These are phyloP conservation scores for Metschnikowia dekortorum DNA, from an alignment of 805 yeast genomes.

Conservation along the genomic window DNA sequence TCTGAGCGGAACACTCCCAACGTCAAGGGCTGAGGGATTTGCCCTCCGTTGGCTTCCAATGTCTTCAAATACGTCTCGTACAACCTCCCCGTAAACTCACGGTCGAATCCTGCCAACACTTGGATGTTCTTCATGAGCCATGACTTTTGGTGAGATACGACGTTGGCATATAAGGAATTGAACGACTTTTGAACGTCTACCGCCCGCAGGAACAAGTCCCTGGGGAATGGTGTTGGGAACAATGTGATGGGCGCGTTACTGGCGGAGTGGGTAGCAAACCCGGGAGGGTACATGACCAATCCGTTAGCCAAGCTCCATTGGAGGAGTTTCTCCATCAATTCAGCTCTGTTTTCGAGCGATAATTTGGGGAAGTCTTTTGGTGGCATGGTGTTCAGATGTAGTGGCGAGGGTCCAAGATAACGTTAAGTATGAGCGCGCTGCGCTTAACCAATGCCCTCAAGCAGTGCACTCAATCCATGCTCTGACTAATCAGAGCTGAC, in stretches of 20 bases:
- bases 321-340: slow-evolving; percentile 44
- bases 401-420: not conserved
- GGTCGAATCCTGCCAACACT: slow-evolving; percentile 55
- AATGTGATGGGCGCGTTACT: slow-evolving; percentile 82
- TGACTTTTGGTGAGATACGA: slow-evolving; percentile 47
- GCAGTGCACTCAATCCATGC: not conserved
- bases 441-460: not conserved
- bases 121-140: slow-evolving; percentile 62
- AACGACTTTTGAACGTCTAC: slow-evolving; percentile 59
- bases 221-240: slow-evolving; percentile 87
- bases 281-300: slow-evolving; percentile 72
- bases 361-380: slow-evolving; percentile 34
- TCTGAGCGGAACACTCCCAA: slow-evolving; percentile 89
- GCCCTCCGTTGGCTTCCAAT: slow-evolving; percentile 35
- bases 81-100: slow-evolving; percentile 77
- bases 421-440: not conserved
- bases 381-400: slow-evolving; percentile 7
- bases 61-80: slow-evolving; percentile 57
- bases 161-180: slow-evolving; percentile 69
- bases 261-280: slow-evolving; percentile 41
- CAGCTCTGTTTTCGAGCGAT: slow-evolving; percentile 21
- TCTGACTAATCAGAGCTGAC: not conserved
- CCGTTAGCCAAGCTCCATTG: slow-evolving; percentile 85
- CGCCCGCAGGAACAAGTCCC: slow-evolving; percentile 60
- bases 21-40: slow-evolving; percentile 58